Evolutionary conservation across 345 rosid species (phyloP).

Genomic region (Populus nigra): DNA sequence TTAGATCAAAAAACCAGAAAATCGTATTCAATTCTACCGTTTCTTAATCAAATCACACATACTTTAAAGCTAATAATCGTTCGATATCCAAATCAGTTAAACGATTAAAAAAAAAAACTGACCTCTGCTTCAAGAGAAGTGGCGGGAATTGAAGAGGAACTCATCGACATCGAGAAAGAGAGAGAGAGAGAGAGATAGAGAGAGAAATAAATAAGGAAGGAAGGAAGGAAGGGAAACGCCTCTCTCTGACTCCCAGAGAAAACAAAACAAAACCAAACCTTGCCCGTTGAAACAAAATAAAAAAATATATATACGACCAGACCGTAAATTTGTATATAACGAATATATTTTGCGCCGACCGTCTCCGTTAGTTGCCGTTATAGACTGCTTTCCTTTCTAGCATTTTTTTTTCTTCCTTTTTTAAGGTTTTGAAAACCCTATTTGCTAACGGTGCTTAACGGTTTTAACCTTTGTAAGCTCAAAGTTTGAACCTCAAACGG

Average conservation of each 20-base stretch:
- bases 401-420: background rate
- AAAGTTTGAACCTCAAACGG: slow-evolving; percentile 74
- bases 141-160: slow-evolving; percentile 56
- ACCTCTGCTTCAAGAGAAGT: slow-evolving; percentile 47
- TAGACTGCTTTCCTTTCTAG: background rate
- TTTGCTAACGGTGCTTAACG: slow-evolving; percentile 40
- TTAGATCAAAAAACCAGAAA: slow-evolving; percentile 26
- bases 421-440: slow-evolving; percentile 2
- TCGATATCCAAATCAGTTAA: background rate
- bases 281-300: slow-evolving; percentile 75
- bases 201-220: background rate
- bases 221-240: slow-evolving; percentile 12
- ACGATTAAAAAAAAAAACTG: slow-evolving; percentile 7
- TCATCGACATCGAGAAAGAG: slow-evolving; percentile 30
- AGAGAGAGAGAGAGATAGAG: background rate
- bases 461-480: slow-evolving; percentile 28
- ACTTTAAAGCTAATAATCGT: slow-evolving; percentile 2
- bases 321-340: slow-evolving; percentile 41
- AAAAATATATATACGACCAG: slow-evolving; percentile 7
- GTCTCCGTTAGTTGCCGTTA: slow-evolving; percentile 65
- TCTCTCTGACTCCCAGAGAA: slow-evolving; percentile 4
- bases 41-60: slow-evolving; percentile 26
- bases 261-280: slow-evolving; percentile 34
- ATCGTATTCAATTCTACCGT: slow-evolving; percentile 32
- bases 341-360: slow-evolving; percentile 55